These are phyloP conservation scores for Chenopodium formosanum DNA, from an alignment of 148 eudicot species.

Conservation along the genomic window DNA sequence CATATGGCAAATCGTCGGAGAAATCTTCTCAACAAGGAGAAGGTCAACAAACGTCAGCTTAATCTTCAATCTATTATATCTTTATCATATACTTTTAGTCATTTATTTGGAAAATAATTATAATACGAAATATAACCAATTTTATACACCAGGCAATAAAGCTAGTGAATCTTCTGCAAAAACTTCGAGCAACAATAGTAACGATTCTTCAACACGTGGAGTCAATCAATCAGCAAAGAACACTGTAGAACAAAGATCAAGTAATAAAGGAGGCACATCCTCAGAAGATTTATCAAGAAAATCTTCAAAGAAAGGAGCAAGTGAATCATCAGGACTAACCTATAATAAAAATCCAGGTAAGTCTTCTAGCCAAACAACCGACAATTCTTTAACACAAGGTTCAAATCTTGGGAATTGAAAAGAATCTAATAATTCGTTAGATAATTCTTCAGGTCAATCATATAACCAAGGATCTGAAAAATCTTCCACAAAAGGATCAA, in stretches of 20 bases:
- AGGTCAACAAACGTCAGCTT: background rate
- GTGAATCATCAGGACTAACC: too few species aligned
- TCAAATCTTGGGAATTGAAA: too few species aligned
- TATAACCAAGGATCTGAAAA: background rate
- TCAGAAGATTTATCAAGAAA: too few species aligned
- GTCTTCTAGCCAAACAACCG: too few species aligned
- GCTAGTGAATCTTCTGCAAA: background rate
- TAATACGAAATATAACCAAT: background rate
- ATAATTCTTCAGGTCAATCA: background rate
- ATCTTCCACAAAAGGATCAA: background rate
- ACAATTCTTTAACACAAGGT: background rate
- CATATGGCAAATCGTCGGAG: background rate
- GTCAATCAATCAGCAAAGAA: background rate
- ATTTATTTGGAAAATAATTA: too few species aligned
- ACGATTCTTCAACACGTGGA: background rate
- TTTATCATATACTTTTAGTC: too few species aligned
- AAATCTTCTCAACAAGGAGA: background rate
- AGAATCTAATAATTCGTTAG: too few species aligned
- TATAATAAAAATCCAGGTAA: too few species aligned
- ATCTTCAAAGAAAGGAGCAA: too few species aligned
- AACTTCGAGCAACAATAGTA: background rate
- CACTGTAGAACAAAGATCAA: background rate
- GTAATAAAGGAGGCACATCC: background rate
- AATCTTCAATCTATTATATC: slow-evolving; percentile 1
- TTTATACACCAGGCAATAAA: background rate